phyloP scores from a whole-genome alignment of 2,329 filamentous ascomycete species.

The Scopulariopsis brevicaulis region DNA sequence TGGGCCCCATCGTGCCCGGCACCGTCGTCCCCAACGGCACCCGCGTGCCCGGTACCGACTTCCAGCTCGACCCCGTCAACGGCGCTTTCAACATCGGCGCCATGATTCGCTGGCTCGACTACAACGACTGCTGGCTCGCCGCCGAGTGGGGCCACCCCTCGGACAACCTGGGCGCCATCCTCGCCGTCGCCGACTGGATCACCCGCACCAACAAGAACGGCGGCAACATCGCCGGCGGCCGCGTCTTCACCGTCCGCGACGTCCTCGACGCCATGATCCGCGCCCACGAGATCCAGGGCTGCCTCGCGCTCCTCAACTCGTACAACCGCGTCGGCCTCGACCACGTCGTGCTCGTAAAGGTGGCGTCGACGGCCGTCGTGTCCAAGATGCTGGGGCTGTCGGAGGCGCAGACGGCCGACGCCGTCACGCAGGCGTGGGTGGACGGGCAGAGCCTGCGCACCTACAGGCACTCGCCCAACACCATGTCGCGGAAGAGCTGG shows the following conservation, averaged over 20 bases:
- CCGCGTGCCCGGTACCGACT: slow-evolving; percentile 82
- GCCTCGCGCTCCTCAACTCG: slow-evolving; percentile 91
- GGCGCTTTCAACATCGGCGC: slow-evolving; percentile 98
- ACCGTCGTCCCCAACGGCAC: slow-evolving; percentile 87
- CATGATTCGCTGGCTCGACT: slow-evolving; percentile 98
- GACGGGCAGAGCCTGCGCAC: slow-evolving; percentile 94
- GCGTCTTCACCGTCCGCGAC: slow-evolving; percentile 79
- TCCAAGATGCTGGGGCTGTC: slow-evolving; percentile 87
- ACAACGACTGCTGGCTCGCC: slow-evolving; percentile 99
- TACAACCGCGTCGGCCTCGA: slow-evolving; percentile 98
- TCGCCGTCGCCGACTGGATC: slow-evolving; percentile 95
- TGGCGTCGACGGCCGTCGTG: slow-evolving; percentile 87
- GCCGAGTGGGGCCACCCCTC: slow-evolving; percentile 99
- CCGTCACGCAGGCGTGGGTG: slow-evolving; percentile 93
- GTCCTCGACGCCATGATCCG: slow-evolving; percentile 97
- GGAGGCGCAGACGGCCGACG: slow-evolving; percentile 87
- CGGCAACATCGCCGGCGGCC: slow-evolving; percentile 74
- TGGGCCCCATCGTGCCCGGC: slow-evolving; percentile 83
- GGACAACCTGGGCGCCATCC: slow-evolving; percentile 93
- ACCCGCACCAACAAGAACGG: slow-evolving; percentile 74
- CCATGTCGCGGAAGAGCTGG: slow-evolving; percentile 99
- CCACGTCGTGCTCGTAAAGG: slow-evolving; percentile 97
- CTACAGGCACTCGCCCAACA: slow-evolving; percentile 96
- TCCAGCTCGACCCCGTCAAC: slow-evolving; percentile 89
- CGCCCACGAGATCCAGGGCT: slow-evolving; percentile 97